Evolutionary conservation across 139 green algal genomes (phyloP).

Genomic region (Volvox reticuliferus): DNA sequence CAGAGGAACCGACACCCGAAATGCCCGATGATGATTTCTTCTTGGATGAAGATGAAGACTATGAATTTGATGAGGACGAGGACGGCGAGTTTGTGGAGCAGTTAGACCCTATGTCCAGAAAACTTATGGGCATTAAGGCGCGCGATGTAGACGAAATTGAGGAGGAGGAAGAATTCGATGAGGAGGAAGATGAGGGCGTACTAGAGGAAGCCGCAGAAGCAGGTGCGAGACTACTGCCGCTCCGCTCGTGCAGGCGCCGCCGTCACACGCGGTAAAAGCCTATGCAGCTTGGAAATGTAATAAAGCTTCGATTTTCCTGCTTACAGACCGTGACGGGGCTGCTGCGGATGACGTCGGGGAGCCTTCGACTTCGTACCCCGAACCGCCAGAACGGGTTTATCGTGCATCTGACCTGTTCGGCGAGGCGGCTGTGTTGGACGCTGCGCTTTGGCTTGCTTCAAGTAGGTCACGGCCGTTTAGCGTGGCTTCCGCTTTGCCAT

Average conservation of each 20-base stretch:
- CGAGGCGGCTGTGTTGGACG: constrained; percentile 62
- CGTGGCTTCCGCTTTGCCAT: too few relatives aligned
- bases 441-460: constrained; percentile 47
- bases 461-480: constrained; percentile 30
- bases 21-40: constrained; percentile 23
- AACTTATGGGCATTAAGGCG: background rate
- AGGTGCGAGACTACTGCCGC: background rate
- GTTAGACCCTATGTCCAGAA: constrained; percentile 30
- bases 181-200: constrained; percentile 8
- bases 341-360: constrained; percentile 47
- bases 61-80: constrained; percentile 47
- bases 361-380: constrained; percentile 55
- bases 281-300: background rate
- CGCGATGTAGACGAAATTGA: background rate
- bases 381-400: constrained; percentile 53
- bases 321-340: constrained; percentile 41
- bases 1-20: background rate
- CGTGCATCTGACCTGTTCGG: constrained; percentile 70
- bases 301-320: background rate
- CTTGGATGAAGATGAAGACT: constrained; percentile 34
- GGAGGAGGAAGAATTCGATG: constrained; percentile 1
- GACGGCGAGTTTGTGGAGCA: constrained; percentile 44
- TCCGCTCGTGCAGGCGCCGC: background rate
- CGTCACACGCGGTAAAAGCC: background rate
- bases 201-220: constrained; percentile 50